Evolutionary conservation across 257 asterid species (phyloP).

Genomic region (Solanum chmielewskii): DNA sequence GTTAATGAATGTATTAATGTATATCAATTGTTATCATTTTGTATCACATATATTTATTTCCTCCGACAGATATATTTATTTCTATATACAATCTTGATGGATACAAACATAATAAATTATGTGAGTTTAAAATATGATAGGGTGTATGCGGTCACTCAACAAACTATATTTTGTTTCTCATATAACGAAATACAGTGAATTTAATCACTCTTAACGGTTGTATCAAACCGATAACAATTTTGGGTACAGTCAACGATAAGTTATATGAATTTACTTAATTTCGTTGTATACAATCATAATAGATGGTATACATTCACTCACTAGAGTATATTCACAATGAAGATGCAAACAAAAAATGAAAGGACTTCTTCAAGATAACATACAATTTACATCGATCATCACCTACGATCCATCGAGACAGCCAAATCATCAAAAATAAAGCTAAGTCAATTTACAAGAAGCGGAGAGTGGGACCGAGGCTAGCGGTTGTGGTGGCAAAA

Average conservation of each 20-base stretch:
- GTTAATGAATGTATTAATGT: too few relatives aligned
- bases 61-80: too few relatives aligned
- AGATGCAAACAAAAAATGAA: background rate
- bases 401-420: background rate
- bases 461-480: background rate
- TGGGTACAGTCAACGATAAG: background rate
- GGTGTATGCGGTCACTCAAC: background rate
- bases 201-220: background rate
- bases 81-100: too few relatives aligned
- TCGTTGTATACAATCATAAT: background rate
- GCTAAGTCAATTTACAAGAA: background rate
- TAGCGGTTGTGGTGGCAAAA: background rate
- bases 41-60: background rate
- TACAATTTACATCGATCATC: background rate
- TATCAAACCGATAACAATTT: background rate
- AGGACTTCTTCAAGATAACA: background rate
- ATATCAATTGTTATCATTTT: too few relatives aligned
- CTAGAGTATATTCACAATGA: background rate
- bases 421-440: background rate
- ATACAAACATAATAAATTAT: too few relatives aligned
- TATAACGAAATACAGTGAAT: background rate
- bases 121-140: background rate
- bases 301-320: background rate
- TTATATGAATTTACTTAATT: background rate
- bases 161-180: background rate